Evolutionary conservation across 129 eudicot species (phyloP), one percentile per base, ranked within the genome.

Genomic region (Arctium lappa): DNA sequence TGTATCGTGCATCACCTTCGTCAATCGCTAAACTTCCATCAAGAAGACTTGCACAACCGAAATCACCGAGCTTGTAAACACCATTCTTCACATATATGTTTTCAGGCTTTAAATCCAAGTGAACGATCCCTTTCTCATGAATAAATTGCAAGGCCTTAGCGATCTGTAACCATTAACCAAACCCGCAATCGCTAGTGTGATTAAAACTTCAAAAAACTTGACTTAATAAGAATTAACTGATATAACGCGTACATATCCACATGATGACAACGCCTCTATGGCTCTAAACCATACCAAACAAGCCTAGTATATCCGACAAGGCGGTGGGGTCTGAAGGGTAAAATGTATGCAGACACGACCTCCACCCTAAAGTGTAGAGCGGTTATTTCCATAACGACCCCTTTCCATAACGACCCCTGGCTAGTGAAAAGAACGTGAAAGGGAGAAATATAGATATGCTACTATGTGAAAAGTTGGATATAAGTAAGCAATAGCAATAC

Each of bases 1-100:
- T 92, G 82, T 94, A 94, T 63, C 98, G 91, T 70, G 97, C 98
- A 91, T 94, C 98, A 5, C 98, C 98, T 79, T 94, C 98, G 76
- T 94, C 98, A 77, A 94, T 87, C 6, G 97, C 92, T 73, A 94
- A 88, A 85, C 93, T 94, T 79, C 86, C 80, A 79, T 94, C 90
- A 33, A 94, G 83, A 39, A 89, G 96, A 77, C 97, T 94, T 48
- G 98, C 96, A 83, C 97, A 92, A 30, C 98, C 98, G 80, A 94
- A 94, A 87, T 94, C 98, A n/a, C 98, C 98, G 74, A 94, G 97
- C 88, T 94, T 94, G 80, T 89, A 91, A 38, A 86, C 82, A 71
- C 92, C 92, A 69, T 89, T 88, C 86, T 89, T 94, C 31, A 92
- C 86, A 79, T 91, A 94, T 80, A 94, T 94, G 81, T 94, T 94